Evolutionary conservation across 441 rosid species (phyloP).

Genomic region (Mallotus japonicus): DNA sequence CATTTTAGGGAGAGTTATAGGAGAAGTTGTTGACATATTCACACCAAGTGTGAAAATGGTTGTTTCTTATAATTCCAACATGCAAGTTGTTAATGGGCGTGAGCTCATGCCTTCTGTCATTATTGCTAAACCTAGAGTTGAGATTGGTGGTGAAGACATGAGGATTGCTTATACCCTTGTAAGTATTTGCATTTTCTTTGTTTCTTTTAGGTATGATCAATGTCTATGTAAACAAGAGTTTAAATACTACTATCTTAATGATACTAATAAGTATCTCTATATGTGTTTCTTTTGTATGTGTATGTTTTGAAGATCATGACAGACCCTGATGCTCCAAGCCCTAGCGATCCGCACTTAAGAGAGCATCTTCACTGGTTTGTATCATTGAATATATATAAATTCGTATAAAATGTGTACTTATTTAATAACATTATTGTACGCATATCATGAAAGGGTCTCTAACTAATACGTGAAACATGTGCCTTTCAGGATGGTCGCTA

Average conservation of each 20-base stretch:
- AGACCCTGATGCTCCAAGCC: constrained; percentile 96
- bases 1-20: constrained; percentile 71
- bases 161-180: constrained; percentile 63
- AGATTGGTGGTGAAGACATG: constrained; percentile 62
- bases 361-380: constrained; percentile 89
- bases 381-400: background rate
- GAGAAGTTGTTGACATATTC: constrained; percentile 84
- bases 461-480: background rate
- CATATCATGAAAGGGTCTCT: background rate
- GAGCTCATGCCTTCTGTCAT: constrained; percentile 76
- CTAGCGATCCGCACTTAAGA: constrained; percentile 80
- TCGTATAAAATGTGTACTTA: background rate
- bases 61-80: constrained; percentile 60
- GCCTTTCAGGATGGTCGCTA: constrained; percentile 74
- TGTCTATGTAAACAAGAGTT: too few relatives aligned
- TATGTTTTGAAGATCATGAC: constrained; percentile 57
- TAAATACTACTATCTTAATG: too few relatives aligned
- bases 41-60: constrained; percentile 63
- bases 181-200: constrained; percentile 4
- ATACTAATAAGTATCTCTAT: background rate
- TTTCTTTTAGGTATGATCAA: background rate
- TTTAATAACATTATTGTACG: background rate
- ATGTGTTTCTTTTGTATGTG: background rate
- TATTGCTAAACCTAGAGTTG: constrained; percentile 50
- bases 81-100: constrained; percentile 77